These are phyloP conservation scores for Coemansia erecta DNA, from an alignment of 192 early-diverging fungal species.

Conservation along the genomic window DNA sequence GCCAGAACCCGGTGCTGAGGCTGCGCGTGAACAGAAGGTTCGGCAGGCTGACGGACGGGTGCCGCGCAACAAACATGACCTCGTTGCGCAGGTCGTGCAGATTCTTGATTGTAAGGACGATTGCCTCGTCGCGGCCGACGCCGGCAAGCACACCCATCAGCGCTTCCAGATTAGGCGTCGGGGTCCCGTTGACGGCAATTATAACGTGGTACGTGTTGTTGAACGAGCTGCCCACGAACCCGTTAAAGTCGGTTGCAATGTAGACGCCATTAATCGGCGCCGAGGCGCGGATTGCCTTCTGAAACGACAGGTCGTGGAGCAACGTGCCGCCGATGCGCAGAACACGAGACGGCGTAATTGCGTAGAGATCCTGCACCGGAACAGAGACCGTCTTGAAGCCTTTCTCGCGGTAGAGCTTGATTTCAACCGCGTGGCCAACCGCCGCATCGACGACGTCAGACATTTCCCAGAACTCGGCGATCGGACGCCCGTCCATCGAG, in stretches of 20 bases:
- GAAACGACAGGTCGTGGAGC: constrained; percentile 69
- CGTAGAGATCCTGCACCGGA: constrained; percentile 65
- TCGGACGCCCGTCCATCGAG: constrained; percentile 53
- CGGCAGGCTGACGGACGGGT: constrained; percentile 7
- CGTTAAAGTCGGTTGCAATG: constrained; percentile 3
- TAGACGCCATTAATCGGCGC: constrained; percentile 25
- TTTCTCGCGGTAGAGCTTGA: constrained; percentile 62
- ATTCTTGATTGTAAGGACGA: constrained; percentile 32
- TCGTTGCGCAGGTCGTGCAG: constrained; percentile 62
- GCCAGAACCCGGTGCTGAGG: constrained; percentile 33
- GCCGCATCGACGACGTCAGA: constrained; percentile 60
- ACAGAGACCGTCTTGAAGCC: constrained; percentile 45
- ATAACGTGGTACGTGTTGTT: constrained; percentile 11
- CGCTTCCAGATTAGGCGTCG: constrained; percentile 18
- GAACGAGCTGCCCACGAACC: constrained; percentile 1
- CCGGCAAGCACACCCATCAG: constrained; percentile 17
- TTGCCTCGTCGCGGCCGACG: constrained; percentile 11
- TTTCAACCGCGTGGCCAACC: constrained; percentile 46
- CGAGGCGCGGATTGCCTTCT: constrained; percentile 53
- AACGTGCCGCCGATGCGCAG: constrained; percentile 79
- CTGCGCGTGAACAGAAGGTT: constrained; percentile 25
- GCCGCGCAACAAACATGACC: constrained; percentile 73
- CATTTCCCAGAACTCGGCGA: constrained; percentile 64
- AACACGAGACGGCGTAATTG: constrained; percentile 75
- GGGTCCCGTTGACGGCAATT: constrained; percentile 13